Evolutionary conservation across 2,329 filamentous ascomycete genomes (phyloP), one percentile per base, ranked within the genome.

Genomic region (Pyrenophora graminea): DNA sequence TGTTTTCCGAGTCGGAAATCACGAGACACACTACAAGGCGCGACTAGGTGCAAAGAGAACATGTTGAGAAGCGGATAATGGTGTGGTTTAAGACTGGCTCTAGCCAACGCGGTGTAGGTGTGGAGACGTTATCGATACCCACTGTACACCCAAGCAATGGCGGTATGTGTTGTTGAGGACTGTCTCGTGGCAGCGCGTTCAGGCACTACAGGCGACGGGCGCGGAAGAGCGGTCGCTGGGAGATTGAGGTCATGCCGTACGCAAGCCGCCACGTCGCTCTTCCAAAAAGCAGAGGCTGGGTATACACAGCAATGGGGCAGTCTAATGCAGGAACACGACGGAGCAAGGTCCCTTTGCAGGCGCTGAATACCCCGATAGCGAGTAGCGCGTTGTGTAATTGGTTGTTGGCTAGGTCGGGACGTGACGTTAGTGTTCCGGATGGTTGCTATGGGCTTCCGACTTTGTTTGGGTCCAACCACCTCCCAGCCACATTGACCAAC

Each of bases 401-500:
- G 63, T 36, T 40, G 34, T 27, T 45, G 47, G 38, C 30, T 43
- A 50, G 25, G 55, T 46, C 45, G 55, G 56, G 53, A 54, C 39
- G 62, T 61, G 63, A 63, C 62, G 63, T 55, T 51, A 47, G 51
- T 40, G 53, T 51, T 34, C 45, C 36, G 32, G 39, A 30, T 25
- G 48, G 61, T 62, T 62, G 60, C 57, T 57, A 51, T 47, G 47
- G 56, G 43, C 42, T 48, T 40, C 53, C 58, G 55, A 55, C 46
- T 54, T 51, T 59, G 59, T 63, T 57, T 54, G 43, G 21, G 38
- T 51, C 48, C 48, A 51, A 48, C 48, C 48, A 42, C 48, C 48
- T 51, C 48, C 43, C 63, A 67, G 68, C 67, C 64, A 60, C 58
- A 48, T 59, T 44, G 30, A 49, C 69, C 68, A 72, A 67, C 68